A percentile compares a stretch with the other conserved stretches of the same genome.
phyloP scores from a whole-genome alignment of 176 grass and related monocot species.

The Cocos nucifera region DNA sequence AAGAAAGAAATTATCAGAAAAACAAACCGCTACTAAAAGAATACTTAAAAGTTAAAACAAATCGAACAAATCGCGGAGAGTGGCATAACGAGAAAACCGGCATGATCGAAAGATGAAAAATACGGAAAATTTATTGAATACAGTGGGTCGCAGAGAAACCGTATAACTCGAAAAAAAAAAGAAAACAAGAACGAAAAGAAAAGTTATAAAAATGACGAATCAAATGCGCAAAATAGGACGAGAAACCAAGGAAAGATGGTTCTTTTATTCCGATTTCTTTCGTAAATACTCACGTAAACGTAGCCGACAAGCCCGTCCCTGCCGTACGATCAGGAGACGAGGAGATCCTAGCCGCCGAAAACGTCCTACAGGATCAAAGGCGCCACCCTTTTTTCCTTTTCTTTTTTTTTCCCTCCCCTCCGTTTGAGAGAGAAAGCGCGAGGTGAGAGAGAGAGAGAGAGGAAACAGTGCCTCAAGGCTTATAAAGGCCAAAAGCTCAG shows the following conservation, averaged over 20 bases:
- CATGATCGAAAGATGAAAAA: neutral
- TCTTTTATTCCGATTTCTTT: neutral
- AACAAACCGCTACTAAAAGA: no score
- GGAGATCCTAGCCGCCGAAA: conserved; percentile 59
- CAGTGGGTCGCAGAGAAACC: neutral
- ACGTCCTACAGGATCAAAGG: conserved; percentile 20
- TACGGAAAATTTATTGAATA: neutral
- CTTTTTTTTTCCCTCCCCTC: neutral
- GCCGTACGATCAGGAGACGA: conserved; percentile 41
- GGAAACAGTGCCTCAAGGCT: neutral
- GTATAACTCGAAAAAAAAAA: neutral
- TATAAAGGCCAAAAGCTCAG: no score
- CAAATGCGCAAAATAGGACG: neutral
- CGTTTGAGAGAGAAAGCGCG: neutral
- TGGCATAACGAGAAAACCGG: no score
- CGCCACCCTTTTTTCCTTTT: conserved; percentile 9
- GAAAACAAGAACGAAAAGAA: neutral
- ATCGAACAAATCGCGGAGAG: no score
- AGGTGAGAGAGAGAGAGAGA: conserved; percentile 1
- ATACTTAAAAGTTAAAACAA: no score
- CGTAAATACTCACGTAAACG: conserved; percentile 20
- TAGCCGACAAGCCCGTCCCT: conserved; percentile 34
- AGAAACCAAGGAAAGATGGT: neutral
- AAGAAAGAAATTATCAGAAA: neutral
- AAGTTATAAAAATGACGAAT: neutral